These are phyloP conservation scores for Xylaria sp. DNA, from an alignment of 2,329 filamentous ascomycete species.

Conservation along the genomic window DNA sequence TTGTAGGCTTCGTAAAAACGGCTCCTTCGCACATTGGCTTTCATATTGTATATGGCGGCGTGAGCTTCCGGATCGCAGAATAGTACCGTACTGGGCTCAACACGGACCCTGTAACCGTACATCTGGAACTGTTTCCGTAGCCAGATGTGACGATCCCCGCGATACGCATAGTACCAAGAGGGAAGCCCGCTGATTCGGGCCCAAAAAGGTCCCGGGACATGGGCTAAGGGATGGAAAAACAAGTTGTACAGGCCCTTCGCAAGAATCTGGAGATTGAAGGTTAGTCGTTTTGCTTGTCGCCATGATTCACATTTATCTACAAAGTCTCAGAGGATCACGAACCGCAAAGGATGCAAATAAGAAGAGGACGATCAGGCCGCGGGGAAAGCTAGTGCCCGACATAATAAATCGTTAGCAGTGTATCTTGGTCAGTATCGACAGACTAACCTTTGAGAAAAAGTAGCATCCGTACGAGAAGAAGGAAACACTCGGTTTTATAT, in stretches of 20 bases:
- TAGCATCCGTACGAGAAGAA: too few relatives aligned
- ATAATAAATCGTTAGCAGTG: background rate
- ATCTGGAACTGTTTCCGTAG: constrained; percentile 39
- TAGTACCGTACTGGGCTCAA: constrained; percentile 37
- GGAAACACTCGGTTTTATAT: background rate
- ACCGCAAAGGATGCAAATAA: background rate
- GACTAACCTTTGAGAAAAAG: background rate
- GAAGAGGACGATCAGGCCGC: background rate
- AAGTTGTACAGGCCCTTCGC: constrained; percentile 38
- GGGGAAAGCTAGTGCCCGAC: too few relatives aligned
- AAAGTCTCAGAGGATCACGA: background rate
- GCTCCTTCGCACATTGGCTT: constrained; percentile 41
- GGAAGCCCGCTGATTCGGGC: constrained; percentile 38
- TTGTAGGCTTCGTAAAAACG: constrained; percentile 36
- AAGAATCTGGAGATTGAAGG: constrained; percentile 13
- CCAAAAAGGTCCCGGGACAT: constrained; percentile 43
- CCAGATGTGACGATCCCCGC: constrained; percentile 41
- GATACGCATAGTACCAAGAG: constrained; percentile 38
- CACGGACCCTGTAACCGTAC: constrained; percentile 38
- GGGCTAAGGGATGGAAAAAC: constrained; percentile 40
- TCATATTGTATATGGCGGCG: constrained; percentile 39
- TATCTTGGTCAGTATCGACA: background rate
- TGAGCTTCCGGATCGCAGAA: constrained; percentile 40
- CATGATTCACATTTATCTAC: background rate
- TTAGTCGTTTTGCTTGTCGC: background rate